Evolutionary conservation across 1,139 yeast species (phyloP).

Genomic region (Kluyveromyces sp.): DNA sequence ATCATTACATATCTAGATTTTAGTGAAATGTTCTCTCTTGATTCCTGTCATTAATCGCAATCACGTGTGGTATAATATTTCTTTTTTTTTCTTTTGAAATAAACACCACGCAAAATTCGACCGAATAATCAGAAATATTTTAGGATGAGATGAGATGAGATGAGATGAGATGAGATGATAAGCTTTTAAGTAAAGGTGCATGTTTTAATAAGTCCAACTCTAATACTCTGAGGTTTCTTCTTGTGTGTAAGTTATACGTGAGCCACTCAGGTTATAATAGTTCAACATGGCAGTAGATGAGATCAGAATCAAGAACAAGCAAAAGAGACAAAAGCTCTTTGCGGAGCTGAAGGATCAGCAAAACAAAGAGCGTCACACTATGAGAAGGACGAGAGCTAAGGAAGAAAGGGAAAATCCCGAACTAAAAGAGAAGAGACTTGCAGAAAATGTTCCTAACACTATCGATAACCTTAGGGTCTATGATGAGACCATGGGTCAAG

Average conservation of each 20-base stretch:
- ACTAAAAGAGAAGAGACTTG: constrained; percentile 68
- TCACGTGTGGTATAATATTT: background rate
- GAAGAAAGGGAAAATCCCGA: constrained; percentile 80
- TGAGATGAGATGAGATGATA: constrained; percentile 7
- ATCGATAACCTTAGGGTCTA: constrained; percentile 81
- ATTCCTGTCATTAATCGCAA: too few relatives aligned
- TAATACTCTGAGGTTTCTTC: too few relatives aligned
- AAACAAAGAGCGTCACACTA: constrained; percentile 69
- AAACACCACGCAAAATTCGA: background rate
- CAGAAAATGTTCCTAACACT: constrained; percentile 76
- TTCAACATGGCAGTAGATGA: constrained; percentile 24
- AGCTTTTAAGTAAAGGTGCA: too few relatives aligned
- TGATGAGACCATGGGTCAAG: constrained; percentile 68
- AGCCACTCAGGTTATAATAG: too few relatives aligned
- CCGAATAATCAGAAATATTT: background rate
- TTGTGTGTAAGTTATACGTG: too few relatives aligned
- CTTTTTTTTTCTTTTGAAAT: background rate
- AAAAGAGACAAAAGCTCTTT: constrained; percentile 70
- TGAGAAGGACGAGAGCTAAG: constrained; percentile 69
- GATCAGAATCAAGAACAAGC: constrained; percentile 57
- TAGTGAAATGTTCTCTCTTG: too few relatives aligned
- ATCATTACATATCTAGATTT: too few relatives aligned
- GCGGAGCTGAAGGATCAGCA: constrained; percentile 67
- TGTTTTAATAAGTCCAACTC: too few relatives aligned
- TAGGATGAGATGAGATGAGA: constrained; percentile 3